phyloP scores from a whole-genome alignment of 495 filamentous ascomycete genomes.

The Corynascus novoguineensis region DNA sequence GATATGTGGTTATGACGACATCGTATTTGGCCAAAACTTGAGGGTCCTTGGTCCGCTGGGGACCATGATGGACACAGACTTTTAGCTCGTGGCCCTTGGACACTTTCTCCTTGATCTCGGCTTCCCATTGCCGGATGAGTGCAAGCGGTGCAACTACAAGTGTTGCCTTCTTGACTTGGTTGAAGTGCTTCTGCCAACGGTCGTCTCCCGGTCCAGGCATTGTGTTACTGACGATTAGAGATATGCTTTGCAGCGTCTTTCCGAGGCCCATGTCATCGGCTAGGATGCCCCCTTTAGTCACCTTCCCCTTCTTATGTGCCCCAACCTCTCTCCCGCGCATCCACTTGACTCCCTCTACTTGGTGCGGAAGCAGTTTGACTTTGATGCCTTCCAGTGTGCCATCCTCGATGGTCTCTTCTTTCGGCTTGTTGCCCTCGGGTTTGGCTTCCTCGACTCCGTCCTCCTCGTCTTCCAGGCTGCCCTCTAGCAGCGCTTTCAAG shows the following conservation, averaged over 20 bases:
- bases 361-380: conserved; percentile 84
- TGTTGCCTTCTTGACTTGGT: conserved; percentile 66
- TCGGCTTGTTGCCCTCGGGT: conserved; percentile 11
- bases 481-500: conserved; percentile 81
- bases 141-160: conserved; percentile 92
- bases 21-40: conserved; percentile 76
- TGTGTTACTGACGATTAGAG: conserved; percentile 74
- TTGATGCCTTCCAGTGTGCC: conserved; percentile 63
- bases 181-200: conserved; percentile 54
- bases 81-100: conserved; percentile 58
- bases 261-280: conserved; percentile 85
- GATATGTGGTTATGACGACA: conserved; percentile 96
- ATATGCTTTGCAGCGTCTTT: conserved; percentile 78
- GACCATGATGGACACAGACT: conserved; percentile 86
- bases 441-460: conserved; percentile 38
- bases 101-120: conserved; percentile 79
- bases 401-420: conserved; percentile 25
- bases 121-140: conserved; percentile 95
- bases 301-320: conserved; percentile 64
- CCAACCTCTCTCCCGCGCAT: conserved; percentile 87
- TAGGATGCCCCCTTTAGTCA: conserved; percentile 80
- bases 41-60: conserved; percentile 71
- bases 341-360: conserved; percentile 87
- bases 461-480: conserved; percentile 75
- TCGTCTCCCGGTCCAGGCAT: conserved; percentile 54